A percentile compares a stretch with the other conserved stretches of the same genome.
These are phyloP conservation scores for Cunninghamia lanceolata DNA, from an alignment of 75 land plant species.

Conservation along the genomic window DNA sequence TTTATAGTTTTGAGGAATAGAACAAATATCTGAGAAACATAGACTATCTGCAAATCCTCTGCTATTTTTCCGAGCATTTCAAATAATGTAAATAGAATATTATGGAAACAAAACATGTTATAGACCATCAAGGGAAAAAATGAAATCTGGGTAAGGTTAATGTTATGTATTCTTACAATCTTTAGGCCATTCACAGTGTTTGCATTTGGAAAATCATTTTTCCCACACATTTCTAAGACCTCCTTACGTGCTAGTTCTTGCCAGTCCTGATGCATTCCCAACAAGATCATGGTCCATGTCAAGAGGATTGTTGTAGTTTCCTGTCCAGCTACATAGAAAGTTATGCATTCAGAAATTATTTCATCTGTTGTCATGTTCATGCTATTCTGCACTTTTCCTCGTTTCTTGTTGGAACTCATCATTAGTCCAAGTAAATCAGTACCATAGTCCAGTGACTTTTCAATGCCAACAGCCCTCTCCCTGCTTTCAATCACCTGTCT, in stretches of 20 bases:
- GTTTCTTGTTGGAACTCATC: conserved; percentile 14
- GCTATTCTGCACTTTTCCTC: conserved; percentile 1
- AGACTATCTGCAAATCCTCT: no score
- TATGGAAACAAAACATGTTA: no score
- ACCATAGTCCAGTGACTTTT: conserved; percentile 9
- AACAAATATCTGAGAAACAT: no score
- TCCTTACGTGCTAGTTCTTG: conserved; percentile 14
- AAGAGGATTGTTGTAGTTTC: conserved; percentile 29
- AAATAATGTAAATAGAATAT: no score
- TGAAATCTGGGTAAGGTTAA: no score
- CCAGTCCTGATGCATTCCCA: conserved; percentile 42
- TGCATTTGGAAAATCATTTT: conserved; percentile 3
- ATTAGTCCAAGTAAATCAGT: conserved; percentile 30
- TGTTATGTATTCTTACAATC: background rate
- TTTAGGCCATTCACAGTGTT: background rate
- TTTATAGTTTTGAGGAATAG: no score
- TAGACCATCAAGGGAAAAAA: no score
- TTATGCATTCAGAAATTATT: conserved; percentile 24
- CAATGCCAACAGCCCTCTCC: conserved; percentile 16
- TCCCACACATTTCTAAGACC: no score
- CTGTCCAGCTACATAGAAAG: conserved; percentile 48
- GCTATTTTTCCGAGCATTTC: no score
- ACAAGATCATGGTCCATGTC: conserved; percentile 38
- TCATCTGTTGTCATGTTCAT: conserved; percentile 16
- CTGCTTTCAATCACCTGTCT: conserved; percentile 27